Base-by-base conservation (phyloP, 2,329 filamentous ascomycete species). In the Trichophyton benhamiae region DNA sequence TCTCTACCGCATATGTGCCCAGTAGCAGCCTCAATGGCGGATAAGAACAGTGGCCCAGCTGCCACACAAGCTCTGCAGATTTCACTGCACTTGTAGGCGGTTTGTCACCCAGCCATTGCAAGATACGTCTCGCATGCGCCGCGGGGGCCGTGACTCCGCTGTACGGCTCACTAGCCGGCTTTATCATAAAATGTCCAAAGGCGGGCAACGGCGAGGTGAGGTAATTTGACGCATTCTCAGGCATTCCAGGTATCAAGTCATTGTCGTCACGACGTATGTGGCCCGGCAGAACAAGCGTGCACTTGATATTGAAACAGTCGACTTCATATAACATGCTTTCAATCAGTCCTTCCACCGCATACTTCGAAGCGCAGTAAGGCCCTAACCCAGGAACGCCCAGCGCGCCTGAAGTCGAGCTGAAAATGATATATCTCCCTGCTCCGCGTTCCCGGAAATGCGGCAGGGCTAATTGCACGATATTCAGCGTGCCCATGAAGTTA, bases 321-420 rank as follows among this genome's bases (percentile, higher is more conserved):
- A 95, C 87, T 72, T 99, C 94, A 74, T 97, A 97, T 15, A 96
- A 81, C 88, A 99, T 92, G 15, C 89, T 91, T 74, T 99, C 94
- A 67, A 97, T 91, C 60, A 99, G 78, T 0, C 92, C 94, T 72
- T 99, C 94, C 3, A 96, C 90, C 0, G 94, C 94, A 74, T 96
- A 97, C 73, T 97, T 99, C 15, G 91, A 96, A 0, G 94, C 94
- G 74, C 92, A 97, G 71, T 96, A 97, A 0, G 92, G 92, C 0
- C 92, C 92, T 4, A 97, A 76, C 0, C 94, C 94, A 0, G 94
- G 94, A 0, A 97, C 90, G 1, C 92, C 94, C n/a, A 96, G 81
- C 0, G 92, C 89, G 3, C 94, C 94, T 36, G 88, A 88, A 0
- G 91, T 96, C 7, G 88, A 94, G 70, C 90, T 96, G 76, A 97